Conservation (phyloP, 2,329 filamentous ascomycete genomes). For the Fusarium sarcochroum region DNA sequence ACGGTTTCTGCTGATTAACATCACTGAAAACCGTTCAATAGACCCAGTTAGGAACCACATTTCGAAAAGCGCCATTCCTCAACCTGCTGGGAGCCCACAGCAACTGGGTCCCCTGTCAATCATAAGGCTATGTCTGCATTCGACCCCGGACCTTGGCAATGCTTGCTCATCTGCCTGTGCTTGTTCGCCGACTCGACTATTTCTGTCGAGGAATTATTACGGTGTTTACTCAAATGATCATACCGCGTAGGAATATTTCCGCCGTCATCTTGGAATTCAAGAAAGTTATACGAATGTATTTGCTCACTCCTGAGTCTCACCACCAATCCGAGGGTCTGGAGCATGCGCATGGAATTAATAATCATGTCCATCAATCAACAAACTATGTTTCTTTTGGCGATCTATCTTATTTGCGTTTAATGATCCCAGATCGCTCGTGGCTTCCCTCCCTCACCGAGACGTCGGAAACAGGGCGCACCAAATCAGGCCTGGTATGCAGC, state of each 20-base stretch:
- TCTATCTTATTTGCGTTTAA: conserved; percentile 17
- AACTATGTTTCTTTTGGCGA: conserved; percentile 1
- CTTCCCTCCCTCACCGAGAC: conserved; percentile 41
- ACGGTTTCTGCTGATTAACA: not conserved
- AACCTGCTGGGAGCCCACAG: conserved; percentile 38
- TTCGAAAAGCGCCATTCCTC: conserved; percentile 7
- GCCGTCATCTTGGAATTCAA: not conserved
- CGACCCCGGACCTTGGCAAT: conserved; percentile 37
- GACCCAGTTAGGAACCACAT: conserved; percentile 11
- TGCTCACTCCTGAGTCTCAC: not conserved
- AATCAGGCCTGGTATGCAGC: conserved; percentile 27
- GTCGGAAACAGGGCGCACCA: conserved; percentile 41
- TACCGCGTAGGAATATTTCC: not conserved
- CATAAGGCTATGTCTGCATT: conserved; percentile 46
- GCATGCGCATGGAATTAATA: not conserved
- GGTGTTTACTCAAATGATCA: not conserved
- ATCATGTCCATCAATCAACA: not conserved
- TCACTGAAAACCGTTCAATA: conserved; percentile 10
- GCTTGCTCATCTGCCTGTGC: conserved; percentile 34
- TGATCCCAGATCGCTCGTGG: conserved; percentile 35
- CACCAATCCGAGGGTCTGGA: not conserved
- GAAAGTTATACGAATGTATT: not conserved
- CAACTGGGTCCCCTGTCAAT: conserved; percentile 34
- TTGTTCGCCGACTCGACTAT: conserved; percentile 16
- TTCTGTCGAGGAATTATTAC: conserved; percentile 5